Evolutionary conservation across 805 yeast species (phyloP), one percentile per base, ranked within the genome.

Genomic region (Lachancea sp.): DNA sequence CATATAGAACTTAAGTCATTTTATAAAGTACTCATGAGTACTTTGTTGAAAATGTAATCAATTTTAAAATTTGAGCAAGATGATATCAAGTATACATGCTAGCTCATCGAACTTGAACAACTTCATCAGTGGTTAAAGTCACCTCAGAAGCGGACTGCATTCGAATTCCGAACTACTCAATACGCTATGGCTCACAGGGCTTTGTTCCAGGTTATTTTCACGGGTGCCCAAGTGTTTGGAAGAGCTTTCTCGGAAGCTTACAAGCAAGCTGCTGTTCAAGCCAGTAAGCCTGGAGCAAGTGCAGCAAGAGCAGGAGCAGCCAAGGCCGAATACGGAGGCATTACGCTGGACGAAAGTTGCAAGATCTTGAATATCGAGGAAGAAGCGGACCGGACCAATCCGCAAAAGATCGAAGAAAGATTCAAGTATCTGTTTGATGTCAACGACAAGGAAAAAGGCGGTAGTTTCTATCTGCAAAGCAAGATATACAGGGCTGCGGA

Each of bases 161-260:
- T n/a, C n/a, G n/a, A n/a, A 22, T 22, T 22, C 25, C 25, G 9
- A 32, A 4, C 15, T 5, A 4, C 17, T 17, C 18, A 4, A 10
- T 11, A 6, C 17, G 16, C 37, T 34, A 62, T 66, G 97, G 98
- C 99, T 50, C 96, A 93, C 66, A 80, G 97, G 72, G 75, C 95
- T 47, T 61, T 91, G 45, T 87, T 86, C 52, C 91, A 86, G 66
- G 96, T 93, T 52, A 75, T 89, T 40, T 78, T 90, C 59, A 90
- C 98, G 9, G 98, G 98, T 46, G 95, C 97, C 3, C 82, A 87
- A 55, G 98, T 91, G 26, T 89, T 93, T 61, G 97, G 98, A 46
- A 79, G 86, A 56, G 99, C 99, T 0, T 93, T 93, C 64, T 75
- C 88, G n/a, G 95, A 89, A 64, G 98, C 99, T 0, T 93, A 91